Base-by-base conservation (phyloP, 2,329 filamentous ascomycete genomes). In the Scytalidium lignicola region DNA sequence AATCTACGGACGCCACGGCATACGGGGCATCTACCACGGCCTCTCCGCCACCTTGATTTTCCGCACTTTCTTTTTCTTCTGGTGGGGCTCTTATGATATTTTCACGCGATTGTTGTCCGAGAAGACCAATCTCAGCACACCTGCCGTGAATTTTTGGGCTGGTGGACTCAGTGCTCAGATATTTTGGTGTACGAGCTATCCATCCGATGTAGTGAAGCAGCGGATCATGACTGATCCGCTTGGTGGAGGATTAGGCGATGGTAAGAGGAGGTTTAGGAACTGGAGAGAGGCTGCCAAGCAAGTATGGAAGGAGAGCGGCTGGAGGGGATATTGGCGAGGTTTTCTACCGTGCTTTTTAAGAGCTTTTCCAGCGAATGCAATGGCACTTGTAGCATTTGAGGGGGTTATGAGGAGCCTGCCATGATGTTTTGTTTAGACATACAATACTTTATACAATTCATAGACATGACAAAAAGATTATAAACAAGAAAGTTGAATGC, bases 81-180 rank as follows among this genome's bases (percentile, higher is more conserved):
- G 91, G 91, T 99, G 93, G 93, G 84, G 85, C n/a, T 87, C 83
- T 52, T 99, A 99, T 72, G 92, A 96, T 62, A 59, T 96, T 23
- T 78, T 97, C 58, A 88, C 88, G 4, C 76, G 81, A 19, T 70
- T 76, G 51, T 73, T 97, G 63, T 74, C 79, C 48, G 68, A 79
- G 17, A 74, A 82, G 59, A 96, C 91, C 2, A 69, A 59, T 12
- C 71, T 96, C 47, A 86, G 86, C 47, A 81, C 82, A 0, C 90
- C 93, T 0, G 84, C 84, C 1, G 77, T 97, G 62, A 97, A 97
- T 66, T 99, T 99, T 73, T 97, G 92, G 92, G 92, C 93, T 0
- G 93, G 93, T 3, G 93, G 93, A 0, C 71, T 97, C 46, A 91
- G 86, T 43, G 93, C 93, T 0, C 93, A 99, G 73, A 72, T 96